Evolutionary conservation across 1,284 basidiomycete genomes (phyloP).

Genomic region (Papiliotrema nemorosa): DNA sequence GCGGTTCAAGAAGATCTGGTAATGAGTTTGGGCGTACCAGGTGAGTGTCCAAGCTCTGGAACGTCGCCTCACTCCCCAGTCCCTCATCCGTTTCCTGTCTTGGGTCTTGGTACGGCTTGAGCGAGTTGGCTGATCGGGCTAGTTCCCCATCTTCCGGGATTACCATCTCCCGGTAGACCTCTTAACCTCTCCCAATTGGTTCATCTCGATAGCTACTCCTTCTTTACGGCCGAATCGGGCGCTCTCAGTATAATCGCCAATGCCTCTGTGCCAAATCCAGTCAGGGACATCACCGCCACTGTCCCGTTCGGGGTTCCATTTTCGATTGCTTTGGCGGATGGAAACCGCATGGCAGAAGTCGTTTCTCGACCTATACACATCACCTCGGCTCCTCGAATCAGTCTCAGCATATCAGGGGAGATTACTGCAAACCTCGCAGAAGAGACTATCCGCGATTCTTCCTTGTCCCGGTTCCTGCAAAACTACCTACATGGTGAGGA

Average conservation of each 20-base stretch:
- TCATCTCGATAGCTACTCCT: slow-evolving; percentile 33
- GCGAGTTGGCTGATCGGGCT: background rate
- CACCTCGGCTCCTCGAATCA: slow-evolving; percentile 12
- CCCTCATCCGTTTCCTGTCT: slow-evolving; percentile 20
- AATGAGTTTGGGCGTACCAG: slow-evolving; percentile 26
- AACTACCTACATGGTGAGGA: slow-evolving; percentile 36
- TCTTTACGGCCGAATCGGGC: slow-evolving; percentile 16
- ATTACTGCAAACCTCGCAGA: slow-evolving; percentile 22
- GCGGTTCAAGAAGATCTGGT: slow-evolving; percentile 26
- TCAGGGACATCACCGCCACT: slow-evolving; percentile 19
- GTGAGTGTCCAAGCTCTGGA: slow-evolving; percentile 28
- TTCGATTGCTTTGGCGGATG: slow-evolving; percentile 30
- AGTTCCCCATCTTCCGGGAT: slow-evolving; percentile 42
- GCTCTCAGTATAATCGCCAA: slow-evolving; percentile 30
- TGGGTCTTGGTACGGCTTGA: background rate
- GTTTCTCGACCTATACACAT: slow-evolving; percentile 30
- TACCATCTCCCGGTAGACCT: slow-evolving; percentile 36
- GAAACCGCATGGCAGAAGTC: slow-evolving; percentile 40
- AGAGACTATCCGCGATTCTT: slow-evolving; percentile 8
- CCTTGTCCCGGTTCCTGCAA: slow-evolving; percentile 38
- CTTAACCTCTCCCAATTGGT: slow-evolving; percentile 41
- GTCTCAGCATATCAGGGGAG: slow-evolving; percentile 31
- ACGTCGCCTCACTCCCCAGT: slow-evolving; percentile 15
- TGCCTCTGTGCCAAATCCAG: slow-evolving; percentile 35
- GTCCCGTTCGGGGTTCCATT: slow-evolving; percentile 43